Evolutionary conservation across 257 asterid species (phyloP), one percentile per base, ranked within the genome.

Genomic region (Solanum neorickii): DNA sequence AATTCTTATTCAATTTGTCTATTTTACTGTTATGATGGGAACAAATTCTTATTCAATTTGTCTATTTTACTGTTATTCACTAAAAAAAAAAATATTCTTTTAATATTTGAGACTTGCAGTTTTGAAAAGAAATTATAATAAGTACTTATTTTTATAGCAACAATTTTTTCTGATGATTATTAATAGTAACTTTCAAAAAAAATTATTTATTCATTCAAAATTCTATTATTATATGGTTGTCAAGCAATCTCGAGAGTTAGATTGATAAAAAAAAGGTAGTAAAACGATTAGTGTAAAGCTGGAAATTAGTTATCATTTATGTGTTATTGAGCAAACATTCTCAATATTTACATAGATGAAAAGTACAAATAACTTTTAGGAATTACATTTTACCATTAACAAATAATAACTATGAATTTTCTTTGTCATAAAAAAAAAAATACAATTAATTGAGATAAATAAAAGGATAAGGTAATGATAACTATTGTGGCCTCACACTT

Each of bases 401-500:
- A 0, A 3, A 52, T 52, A 52, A 16, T 16, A 52, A 52, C 10
- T 52, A 52, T 16, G 10, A 52, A 52, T 16, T 52, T 52, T 0
- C 4, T 16, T 16, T 52, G 7, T 52, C 0, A 16, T 52, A 52
- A 52, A 52, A 52, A 52, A 52, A 52, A 46, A 1, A 12, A 46
- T 46, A 9, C 15, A 23, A 12, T 2, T 62, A 42, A 33, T 42
- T 14, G 83, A 3, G 84, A 3, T 72, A 72, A 72, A 80, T 82
- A 82, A 29, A 49, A 29, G 31, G 85, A 80, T 80, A 80, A 29
- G 91, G 87, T 86, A 91, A 80, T 87, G 39, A 87, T 88, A 85
- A 39, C 31, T 65, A 52, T 25, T 73, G 37, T 13, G 68, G 46
- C 52, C 78, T 70, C 80, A 47, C 21, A n/a, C 27, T 78, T n/a